Conservation (phyloP, 1,139 yeast species). For the Kazachstania sp. region DNA sequence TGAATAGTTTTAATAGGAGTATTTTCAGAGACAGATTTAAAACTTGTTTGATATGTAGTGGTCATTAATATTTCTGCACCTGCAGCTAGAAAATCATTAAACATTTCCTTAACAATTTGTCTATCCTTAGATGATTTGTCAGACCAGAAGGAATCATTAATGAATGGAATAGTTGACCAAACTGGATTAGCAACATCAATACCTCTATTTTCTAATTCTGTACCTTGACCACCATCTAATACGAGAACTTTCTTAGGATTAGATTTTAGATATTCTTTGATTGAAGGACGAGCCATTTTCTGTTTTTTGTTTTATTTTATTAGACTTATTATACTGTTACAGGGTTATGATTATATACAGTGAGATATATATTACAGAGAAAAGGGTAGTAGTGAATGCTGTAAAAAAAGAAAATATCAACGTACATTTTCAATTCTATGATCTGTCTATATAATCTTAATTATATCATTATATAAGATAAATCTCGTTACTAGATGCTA, state of each 20-base stretch:
- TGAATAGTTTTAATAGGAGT: slow-evolving; percentile 23
- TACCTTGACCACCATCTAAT: slow-evolving; percentile 42
- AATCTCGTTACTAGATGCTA: no score
- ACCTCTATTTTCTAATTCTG: slow-evolving; percentile 35
- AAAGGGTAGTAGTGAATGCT: no score
- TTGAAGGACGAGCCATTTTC: slow-evolving; percentile 5
- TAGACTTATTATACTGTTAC: not conserved
- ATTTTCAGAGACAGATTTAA: slow-evolving; percentile 19
- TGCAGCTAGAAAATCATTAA: slow-evolving; percentile 40
- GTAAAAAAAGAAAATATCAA: no score
- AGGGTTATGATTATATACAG: no score
- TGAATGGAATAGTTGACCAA: slow-evolving; percentile 37
- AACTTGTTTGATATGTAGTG: slow-evolving; percentile 53
- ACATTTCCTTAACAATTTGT: slow-evolving; percentile 41
- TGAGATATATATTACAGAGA: not conserved
- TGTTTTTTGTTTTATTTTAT: not conserved
- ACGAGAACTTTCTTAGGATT: slow-evolving; percentile 20
- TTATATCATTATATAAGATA: no score
- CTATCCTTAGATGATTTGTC: slow-evolving; percentile 33
- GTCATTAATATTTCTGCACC: slow-evolving; percentile 58
- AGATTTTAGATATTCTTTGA: slow-evolving; percentile 6
- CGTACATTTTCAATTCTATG: no score
- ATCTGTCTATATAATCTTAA: no score
- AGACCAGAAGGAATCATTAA: slow-evolving; percentile 20
- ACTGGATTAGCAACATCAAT: slow-evolving; percentile 32